Evolutionary conservation across 1,284 basidiomycete species (phyloP).

Genomic region (Rhizopogon hawkerae): DNA sequence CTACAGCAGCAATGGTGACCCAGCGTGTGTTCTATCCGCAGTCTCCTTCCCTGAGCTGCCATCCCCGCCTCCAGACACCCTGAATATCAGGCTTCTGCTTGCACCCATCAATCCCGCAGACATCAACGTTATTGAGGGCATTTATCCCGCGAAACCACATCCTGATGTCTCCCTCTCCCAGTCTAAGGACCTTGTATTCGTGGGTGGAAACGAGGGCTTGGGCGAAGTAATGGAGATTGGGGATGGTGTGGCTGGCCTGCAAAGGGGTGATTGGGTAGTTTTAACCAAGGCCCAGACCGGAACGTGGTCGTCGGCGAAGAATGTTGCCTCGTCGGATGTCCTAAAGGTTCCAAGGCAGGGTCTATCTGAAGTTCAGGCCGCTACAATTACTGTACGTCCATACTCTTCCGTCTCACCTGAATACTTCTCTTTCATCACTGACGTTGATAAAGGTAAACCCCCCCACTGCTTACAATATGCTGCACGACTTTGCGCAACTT

Average conservation of each 20-base stretch:
- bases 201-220: constrained; percentile 76
- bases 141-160: constrained; percentile 63
- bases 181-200: constrained; percentile 36
- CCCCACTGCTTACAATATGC: constrained; percentile 75
- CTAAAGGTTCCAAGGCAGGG: constrained; percentile 47
- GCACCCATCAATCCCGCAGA: constrained; percentile 77
- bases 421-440: not conserved
- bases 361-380: constrained; percentile 56
- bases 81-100: constrained; percentile 65
- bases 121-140: constrained; percentile 73
- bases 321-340: constrained; percentile 48
- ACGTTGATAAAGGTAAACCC: constrained; percentile 58
- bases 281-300: constrained; percentile 62
- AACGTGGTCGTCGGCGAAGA: constrained; percentile 66
- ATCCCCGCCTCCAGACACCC: constrained; percentile 42
- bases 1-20: constrained; percentile 53
- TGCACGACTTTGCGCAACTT: constrained; percentile 59
- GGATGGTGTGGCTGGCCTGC: constrained; percentile 39
- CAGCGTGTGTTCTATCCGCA: constrained; percentile 47
- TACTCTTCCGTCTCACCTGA: not conserved
- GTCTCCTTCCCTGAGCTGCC: constrained; percentile 46
- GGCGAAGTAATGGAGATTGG: constrained; percentile 60
- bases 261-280: constrained; percentile 66
- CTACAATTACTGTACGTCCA: constrained; percentile 58
- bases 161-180: constrained; percentile 31